Percentiles rank a stretch among this genome's conserved stretches.
Evolutionary conservation across 306 rosid species (phyloP).

Genomic region (Geum urbanum): DNA sequence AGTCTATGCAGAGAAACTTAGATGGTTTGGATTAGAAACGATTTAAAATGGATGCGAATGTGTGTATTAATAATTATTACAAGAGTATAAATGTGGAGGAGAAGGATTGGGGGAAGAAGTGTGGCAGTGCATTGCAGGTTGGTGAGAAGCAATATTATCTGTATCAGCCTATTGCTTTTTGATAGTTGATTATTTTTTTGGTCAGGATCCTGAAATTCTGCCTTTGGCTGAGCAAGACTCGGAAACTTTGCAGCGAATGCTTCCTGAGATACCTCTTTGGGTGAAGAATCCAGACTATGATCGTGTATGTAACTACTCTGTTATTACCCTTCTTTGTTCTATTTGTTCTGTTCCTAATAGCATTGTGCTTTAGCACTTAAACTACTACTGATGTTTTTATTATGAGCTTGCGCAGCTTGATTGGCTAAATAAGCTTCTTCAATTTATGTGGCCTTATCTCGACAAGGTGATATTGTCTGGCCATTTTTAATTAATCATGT

Average conservation of each 20-base stretch:
- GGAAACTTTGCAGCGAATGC: constrained; percentile 55
- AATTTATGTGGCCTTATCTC: constrained; percentile 91
- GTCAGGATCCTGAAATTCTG: constrained; percentile 56
- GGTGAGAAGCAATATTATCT: not conserved
- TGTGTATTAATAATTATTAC: not conserved
- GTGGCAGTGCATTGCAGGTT: too few species aligned
- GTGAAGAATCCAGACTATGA: constrained; percentile 89
- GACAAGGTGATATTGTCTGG: constrained; percentile 55
- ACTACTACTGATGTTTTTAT: constrained; percentile 2
- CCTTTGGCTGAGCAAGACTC: constrained; percentile 68
- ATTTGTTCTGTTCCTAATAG: constrained; percentile 7
- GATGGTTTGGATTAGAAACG: not conserved
- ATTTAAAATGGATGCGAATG: not conserved
- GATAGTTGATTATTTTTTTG: constrained; percentile 13
- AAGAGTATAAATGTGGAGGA: not conserved
- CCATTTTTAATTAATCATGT: not conserved
- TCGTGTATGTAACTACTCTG: constrained; percentile 46
- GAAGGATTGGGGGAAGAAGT: too few species aligned
- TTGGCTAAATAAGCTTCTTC: constrained; percentile 77
- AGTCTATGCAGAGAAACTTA: not conserved
- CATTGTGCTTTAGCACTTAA: constrained; percentile 13
- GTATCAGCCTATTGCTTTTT: not conserved
- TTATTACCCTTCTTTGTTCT: not conserved
- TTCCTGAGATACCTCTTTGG: constrained; percentile 94
- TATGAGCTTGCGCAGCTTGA: constrained; percentile 47